Evolutionary conservation across 495 filamentous ascomycete genomes (phyloP).

Genomic region (Copromyces sp.): DNA sequence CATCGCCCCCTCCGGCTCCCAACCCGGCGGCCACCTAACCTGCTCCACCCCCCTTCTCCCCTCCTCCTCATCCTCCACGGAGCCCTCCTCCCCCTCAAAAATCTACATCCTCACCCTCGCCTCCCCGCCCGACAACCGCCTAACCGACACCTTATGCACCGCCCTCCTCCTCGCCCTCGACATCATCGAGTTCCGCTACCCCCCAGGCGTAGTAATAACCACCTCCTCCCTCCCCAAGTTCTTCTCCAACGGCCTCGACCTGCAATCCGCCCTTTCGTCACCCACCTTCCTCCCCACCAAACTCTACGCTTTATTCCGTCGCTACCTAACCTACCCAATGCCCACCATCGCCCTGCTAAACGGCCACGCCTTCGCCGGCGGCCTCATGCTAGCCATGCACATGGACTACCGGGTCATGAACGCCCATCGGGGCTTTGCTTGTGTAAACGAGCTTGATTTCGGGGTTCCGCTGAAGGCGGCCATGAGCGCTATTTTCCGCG

Average conservation of each 20-base stretch:
- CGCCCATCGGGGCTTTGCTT: constrained; percentile 54
- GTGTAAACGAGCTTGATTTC: constrained; percentile 71
- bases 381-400: constrained; percentile 72
- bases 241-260: constrained; percentile 72
- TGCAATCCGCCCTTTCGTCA: constrained; percentile 41
- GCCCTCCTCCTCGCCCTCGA: constrained; percentile 62
- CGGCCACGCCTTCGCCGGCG: constrained; percentile 71
- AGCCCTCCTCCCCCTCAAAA: background rate
- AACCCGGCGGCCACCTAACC: constrained; percentile 39
- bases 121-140: constrained; percentile 61
- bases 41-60: constrained; percentile 51
- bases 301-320: constrained; percentile 48
- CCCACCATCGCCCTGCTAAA: constrained; percentile 69
- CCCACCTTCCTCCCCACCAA: constrained; percentile 44
- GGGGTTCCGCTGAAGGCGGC: constrained; percentile 59
- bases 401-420: constrained; percentile 77
- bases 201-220: constrained; percentile 62
- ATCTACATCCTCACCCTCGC: constrained; percentile 68
- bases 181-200: constrained; percentile 58
- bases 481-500: constrained; percentile 63
- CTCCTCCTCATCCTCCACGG: constrained; percentile 32
- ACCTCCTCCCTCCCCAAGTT: constrained; percentile 67
- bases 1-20: constrained; percentile 20
- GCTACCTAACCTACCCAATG: constrained; percentile 68
- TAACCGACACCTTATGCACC: constrained; percentile 55